Conservation (phyloP, 495 filamentous ascomycete species). For the Symbiotaphrina buchneri region DNA sequence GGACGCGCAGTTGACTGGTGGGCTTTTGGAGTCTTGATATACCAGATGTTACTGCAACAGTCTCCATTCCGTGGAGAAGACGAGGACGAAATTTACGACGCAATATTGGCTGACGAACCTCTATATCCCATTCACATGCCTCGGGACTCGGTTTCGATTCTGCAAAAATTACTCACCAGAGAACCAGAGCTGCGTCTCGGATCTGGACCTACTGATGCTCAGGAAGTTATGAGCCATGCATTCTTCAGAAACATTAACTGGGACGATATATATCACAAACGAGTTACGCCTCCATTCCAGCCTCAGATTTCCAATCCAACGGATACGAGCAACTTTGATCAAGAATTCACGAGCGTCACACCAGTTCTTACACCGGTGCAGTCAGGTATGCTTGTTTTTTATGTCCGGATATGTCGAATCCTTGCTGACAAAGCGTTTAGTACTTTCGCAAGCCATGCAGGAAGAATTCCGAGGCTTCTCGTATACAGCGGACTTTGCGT, state of each 20-base stretch:
- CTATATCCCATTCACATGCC: slow-evolving; percentile 99
- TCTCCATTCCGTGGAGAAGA: slow-evolving; percentile 98
- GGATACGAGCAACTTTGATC: slow-evolving; percentile 98
- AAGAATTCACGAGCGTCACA: slow-evolving; percentile 95
- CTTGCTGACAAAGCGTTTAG: slow-evolving; percentile 19
- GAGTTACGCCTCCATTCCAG: slow-evolving; percentile 68
- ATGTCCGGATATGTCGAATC: neutral
- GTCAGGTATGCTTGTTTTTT: slow-evolving; percentile 46
- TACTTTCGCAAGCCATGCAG: slow-evolving; percentile 96
- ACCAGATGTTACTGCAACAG: slow-evolving; percentile 98
- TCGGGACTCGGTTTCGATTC: slow-evolving; percentile 86
- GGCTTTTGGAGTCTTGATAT: slow-evolving; percentile 99
- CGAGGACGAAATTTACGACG: slow-evolving; percentile 99
- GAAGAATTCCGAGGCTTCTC: slow-evolving; percentile 99
- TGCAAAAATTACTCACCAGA: slow-evolving; percentile 91
- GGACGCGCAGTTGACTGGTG: slow-evolving; percentile 99
- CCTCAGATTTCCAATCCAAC: slow-evolving; percentile 75
- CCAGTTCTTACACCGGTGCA: slow-evolving; percentile 94
- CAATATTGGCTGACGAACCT: slow-evolving; percentile 92
- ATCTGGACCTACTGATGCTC: slow-evolving; percentile 87
- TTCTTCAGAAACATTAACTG: slow-evolving; percentile 97
- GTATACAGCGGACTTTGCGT: slow-evolving; percentile 58
- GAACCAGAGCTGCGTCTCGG: slow-evolving; percentile 87
- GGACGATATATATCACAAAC: slow-evolving; percentile 96
- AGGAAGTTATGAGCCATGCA: slow-evolving; percentile 97